Evolutionary conservation across 768 basidiomycete genomes (phyloP).

Genomic region (Sarcomyxa edulis): DNA sequence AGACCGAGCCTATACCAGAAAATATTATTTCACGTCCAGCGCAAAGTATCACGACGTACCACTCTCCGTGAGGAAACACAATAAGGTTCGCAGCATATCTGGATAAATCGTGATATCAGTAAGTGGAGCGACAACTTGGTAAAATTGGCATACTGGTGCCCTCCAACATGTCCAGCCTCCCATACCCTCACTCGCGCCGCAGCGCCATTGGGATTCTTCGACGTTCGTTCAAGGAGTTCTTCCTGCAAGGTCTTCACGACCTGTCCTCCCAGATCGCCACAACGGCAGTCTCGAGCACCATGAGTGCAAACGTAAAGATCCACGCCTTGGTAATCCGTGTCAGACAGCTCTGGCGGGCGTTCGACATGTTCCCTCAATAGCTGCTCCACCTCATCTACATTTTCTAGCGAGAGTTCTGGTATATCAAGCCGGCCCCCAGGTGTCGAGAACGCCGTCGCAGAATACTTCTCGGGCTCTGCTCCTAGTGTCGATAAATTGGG

Average conservation of each 20-base stretch:
- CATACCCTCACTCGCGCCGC: slow-evolving; percentile 40
- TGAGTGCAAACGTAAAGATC: slow-evolving; percentile 77
- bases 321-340: slow-evolving; percentile 17
- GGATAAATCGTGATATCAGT: not conserved
- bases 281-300: slow-evolving; percentile 73
- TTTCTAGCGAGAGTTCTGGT: slow-evolving; percentile 39
- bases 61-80: slow-evolving; percentile 68
- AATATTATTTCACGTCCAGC: not conserved
- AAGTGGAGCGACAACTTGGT: not conserved
- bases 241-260: slow-evolving; percentile 49
- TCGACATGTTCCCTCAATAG: slow-evolving; percentile 26
- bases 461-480: slow-evolving; percentile 14
- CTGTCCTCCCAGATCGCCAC: slow-evolving; percentile 57
- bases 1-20: slow-evolving; percentile 50
- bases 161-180: slow-evolving; percentile 77
- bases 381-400: slow-evolving; percentile 42
- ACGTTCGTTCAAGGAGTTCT: slow-evolving; percentile 40
- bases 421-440: slow-evolving; percentile 44
- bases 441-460: slow-evolving; percentile 49
- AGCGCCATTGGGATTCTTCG: slow-evolving; percentile 18
- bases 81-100: slow-evolving; percentile 70
- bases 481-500: slow-evolving; percentile 12
- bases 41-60: slow-evolving; percentile 35
- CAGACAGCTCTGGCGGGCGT: slow-evolving; percentile 8
- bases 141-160: slow-evolving; percentile 62